Evolutionary conservation across 129 eudicot genomes (phyloP).

Genomic region (Helianthus tuberosus): DNA sequence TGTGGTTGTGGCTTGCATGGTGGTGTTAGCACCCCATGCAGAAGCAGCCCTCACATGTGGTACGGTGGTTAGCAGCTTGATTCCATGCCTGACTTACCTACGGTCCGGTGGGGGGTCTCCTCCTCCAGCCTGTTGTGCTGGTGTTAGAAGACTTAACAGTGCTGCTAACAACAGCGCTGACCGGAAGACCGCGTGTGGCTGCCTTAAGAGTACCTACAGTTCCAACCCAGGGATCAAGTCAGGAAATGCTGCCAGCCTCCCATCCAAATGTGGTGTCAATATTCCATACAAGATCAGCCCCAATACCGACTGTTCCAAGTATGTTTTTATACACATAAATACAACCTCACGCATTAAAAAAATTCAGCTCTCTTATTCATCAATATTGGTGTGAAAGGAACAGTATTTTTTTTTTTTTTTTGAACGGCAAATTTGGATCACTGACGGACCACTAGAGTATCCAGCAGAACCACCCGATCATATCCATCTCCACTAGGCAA

Average conservation of each 20-base stretch:
- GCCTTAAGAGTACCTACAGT: conserved; percentile 13
- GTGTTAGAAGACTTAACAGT: conserved; percentile 37
- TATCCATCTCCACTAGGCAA: too few species aligned
- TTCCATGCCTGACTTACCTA: conserved; percentile 35
- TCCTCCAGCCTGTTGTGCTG: conserved; percentile 31
- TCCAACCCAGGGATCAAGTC: background rate
- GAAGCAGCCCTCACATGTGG: conserved; percentile 43
- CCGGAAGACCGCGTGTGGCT: conserved; percentile 32
- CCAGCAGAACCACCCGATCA: too few species aligned
- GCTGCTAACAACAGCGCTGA: conserved; percentile 40
- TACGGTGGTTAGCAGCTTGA: conserved; percentile 4
- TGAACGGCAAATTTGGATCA: too few species aligned
- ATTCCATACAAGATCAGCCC: conserved; percentile 63
- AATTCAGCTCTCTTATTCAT: too few species aligned
- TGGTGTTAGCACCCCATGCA: conserved; percentile 41
- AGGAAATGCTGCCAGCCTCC: conserved; percentile 36
- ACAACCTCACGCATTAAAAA: too few species aligned
- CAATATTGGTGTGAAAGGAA: too few species aligned
- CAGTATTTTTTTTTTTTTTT: too few species aligned
- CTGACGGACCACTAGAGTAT: too few species aligned
- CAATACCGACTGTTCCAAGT: conserved; percentile 45
- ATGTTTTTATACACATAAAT: background rate
- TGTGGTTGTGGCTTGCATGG: conserved; percentile 38
- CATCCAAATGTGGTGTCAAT: conserved; percentile 46
- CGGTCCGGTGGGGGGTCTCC: background rate